Evolutionary conservation across 2,329 filamentous ascomycete species (phyloP), one percentile per base, ranked within the genome.

Genomic region (Niveomyces coronatus): DNA sequence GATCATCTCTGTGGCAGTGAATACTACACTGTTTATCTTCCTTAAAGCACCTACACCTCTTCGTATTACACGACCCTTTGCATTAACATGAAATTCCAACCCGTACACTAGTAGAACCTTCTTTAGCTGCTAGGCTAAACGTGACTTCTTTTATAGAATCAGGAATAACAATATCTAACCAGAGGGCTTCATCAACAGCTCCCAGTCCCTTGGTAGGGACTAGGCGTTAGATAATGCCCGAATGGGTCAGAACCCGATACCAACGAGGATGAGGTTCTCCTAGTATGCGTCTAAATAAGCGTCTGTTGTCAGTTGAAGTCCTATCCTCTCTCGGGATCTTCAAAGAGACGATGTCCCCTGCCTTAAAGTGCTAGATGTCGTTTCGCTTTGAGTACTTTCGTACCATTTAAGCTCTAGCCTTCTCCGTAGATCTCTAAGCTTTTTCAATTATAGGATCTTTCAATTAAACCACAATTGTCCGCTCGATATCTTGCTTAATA

Each of bases 81-180:
- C 29, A 39, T 26, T 39, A 18, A 16, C 36, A 39, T 32, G 36
- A 39, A 23, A 32, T 31, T 19, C 36, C 28, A 22, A 39, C 29
- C 14, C 19, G 16, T 32, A 20, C 29, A 39, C 36, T 39, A 9
- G 28, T 39, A 29, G 36, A 39, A 31, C 17, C 28, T 15, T 39
- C 36, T 26, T 28, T 39, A 26, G 36, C 36, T 26, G 36, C 36
- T 8, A 18, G 14, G 13, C 13, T 18, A 33, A 39, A 28, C 14
- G 36, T 39, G 18, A 32, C 36, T 26, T 39, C 36, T 15, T 39
- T 39, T 14, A 23, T 39, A 39, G 36, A 31, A 14, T 31, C n/a
- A 15, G 36, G 24, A 33, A 39, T 39, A 20, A 31, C 24, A 26
- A 39, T 33, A 33, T 32, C 28, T 22, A 24, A 31, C 36, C 28